Evolutionary conservation across 2,329 filamentous ascomycete genomes (phyloP).

Genomic region (Botrytis fabae): DNA sequence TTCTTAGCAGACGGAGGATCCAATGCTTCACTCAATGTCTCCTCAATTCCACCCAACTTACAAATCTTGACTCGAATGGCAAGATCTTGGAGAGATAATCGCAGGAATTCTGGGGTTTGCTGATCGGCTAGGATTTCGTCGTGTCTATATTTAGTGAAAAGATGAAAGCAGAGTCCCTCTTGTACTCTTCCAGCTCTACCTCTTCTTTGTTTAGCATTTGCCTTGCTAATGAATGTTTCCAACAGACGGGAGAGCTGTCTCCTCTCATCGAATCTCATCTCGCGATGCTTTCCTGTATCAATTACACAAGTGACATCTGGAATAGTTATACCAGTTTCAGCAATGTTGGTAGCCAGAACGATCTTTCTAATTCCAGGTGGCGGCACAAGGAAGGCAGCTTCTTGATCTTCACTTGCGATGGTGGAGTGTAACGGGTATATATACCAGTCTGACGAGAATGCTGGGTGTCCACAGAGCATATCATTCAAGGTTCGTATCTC

Average conservation of each 20-base stretch:
- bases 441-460: conserved; percentile 76
- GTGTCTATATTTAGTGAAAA: conserved; percentile 89
- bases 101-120: conserved; percentile 94
- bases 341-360: conserved; percentile 95
- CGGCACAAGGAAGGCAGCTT: conserved; percentile 85
- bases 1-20: conserved; percentile 91
- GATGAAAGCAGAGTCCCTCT: conserved; percentile 90
- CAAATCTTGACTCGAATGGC: conserved; percentile 97
- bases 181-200: conserved; percentile 95
- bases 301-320: conserved; percentile 97
- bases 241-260: conserved; percentile 87
- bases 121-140: conserved; percentile 84
- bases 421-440: conserved; percentile 90
- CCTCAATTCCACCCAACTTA: conserved; percentile 89
- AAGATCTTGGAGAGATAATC: conserved; percentile 88
- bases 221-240: conserved; percentile 91
- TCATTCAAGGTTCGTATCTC: conserved; percentile 91
- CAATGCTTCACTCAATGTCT: conserved; percentile 82
- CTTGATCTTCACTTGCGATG: conserved; percentile 94
- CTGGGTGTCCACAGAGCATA: conserved; percentile 72
- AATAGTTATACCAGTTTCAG: conserved; percentile 97
- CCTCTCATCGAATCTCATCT: conserved; percentile 95
- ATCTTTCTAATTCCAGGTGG: conserved; percentile 84
- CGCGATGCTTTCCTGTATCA: conserved; percentile 94
- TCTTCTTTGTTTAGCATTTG: conserved; percentile 92